Conservation (phyloP, 768 basidiomycete species). For the Hygrophoropsis aurantiaca region DNA sequence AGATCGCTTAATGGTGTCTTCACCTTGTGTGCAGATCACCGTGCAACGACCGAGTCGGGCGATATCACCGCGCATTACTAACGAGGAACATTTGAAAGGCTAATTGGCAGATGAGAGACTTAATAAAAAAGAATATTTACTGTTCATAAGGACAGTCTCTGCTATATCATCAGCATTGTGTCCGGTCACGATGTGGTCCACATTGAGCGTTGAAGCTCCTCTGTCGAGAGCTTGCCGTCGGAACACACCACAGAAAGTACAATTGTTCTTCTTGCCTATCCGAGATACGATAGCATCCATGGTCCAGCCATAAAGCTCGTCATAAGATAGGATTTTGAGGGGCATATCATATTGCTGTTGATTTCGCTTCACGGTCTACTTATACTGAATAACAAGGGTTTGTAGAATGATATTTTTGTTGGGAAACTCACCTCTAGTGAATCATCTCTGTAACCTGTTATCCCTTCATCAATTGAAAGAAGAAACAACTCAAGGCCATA, state of each 20-base stretch:
- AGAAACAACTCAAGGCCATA: constrained; percentile 91
- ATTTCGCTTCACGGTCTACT: constrained; percentile 94
- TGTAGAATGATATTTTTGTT: background rate
- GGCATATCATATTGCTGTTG: constrained; percentile 94
- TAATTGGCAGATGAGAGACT: background rate
- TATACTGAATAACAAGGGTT: constrained; percentile 1
- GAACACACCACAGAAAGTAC: constrained; percentile 99
- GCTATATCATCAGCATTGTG: constrained; percentile 99
- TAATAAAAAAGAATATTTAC: constrained; percentile 45
- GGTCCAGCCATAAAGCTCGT: constrained; percentile 98
- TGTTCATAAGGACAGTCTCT: constrained; percentile 98
- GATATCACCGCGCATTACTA: constrained; percentile 98
- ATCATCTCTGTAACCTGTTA: constrained; percentile 97
- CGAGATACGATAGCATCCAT: constrained; percentile 97
- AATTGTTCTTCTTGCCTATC: constrained; percentile 96
- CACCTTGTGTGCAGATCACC: constrained; percentile 90
- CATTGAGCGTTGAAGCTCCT: constrained; percentile 82
- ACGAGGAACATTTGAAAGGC: constrained; percentile 1
- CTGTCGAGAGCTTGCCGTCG: constrained; percentile 94
- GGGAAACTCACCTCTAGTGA: constrained; percentile 76
- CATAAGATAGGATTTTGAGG: constrained; percentile 93
- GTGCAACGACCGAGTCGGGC: constrained; percentile 93
- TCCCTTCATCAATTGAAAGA: constrained; percentile 97
- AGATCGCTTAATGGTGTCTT: constrained; percentile 93
- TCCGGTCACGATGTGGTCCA: constrained; percentile 98